Conservation (phyloP, 2,329 filamentous ascomycete species). For the Capronia epimyces region DNA sequence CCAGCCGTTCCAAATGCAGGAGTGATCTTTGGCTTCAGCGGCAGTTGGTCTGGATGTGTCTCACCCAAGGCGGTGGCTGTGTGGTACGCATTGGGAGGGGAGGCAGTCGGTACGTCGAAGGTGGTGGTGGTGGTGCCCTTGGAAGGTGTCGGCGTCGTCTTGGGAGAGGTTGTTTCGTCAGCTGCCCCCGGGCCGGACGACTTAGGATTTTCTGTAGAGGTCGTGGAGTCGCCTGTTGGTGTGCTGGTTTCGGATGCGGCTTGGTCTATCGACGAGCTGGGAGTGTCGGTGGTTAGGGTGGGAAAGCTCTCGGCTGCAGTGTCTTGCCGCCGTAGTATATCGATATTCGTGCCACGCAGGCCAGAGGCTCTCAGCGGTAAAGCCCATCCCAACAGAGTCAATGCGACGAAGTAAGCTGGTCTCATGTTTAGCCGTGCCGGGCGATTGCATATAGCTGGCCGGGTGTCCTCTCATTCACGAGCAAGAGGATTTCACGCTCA, state of each 20-base stretch:
- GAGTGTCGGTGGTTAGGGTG: slow-evolving; percentile 9
- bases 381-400: slow-evolving; percentile 11
- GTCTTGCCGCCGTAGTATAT: slow-evolving; percentile 17
- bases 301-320: slow-evolving; percentile 12
- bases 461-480: background rate
- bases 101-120: slow-evolving; percentile 10
- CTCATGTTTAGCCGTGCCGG: slow-evolving; percentile 9
- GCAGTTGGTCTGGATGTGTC: slow-evolving; percentile 44
- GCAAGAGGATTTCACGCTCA: slow-evolving; percentile 3
- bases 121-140: slow-evolving; percentile 21
- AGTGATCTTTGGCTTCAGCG: slow-evolving; percentile 67
- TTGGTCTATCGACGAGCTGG: slow-evolving; percentile 2
- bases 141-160: slow-evolving; percentile 2
- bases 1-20: slow-evolving; percentile 77
- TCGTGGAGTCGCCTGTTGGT: background rate
- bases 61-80: slow-evolving; percentile 8
- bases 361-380: slow-evolving; percentile 1
- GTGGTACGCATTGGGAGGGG: slow-evolving; percentile 12
- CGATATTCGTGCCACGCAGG: slow-evolving; percentile 1
- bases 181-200: background rate
- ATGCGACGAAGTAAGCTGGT: slow-evolving; percentile 4
- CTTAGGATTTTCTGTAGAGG: slow-evolving; percentile 1
- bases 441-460: background rate
- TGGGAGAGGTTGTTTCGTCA: background rate
- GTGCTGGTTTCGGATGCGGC: slow-evolving; percentile 6